Base-by-base conservation (phyloP, 441 rosid genomes). In the Gossypium gossypioides region DNA sequence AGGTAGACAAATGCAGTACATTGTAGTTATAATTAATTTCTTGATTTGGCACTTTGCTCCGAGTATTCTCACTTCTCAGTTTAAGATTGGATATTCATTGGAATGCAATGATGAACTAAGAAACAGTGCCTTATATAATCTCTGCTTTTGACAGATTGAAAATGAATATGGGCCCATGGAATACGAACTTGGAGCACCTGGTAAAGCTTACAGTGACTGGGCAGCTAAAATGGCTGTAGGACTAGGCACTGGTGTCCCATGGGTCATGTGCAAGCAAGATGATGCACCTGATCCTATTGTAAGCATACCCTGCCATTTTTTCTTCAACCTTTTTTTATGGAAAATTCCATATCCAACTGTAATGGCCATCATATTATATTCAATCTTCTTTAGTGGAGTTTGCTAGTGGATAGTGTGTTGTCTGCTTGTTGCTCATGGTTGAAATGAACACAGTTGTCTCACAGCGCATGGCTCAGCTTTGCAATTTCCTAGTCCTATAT, bases 231-330 rank as follows among this genome's bases (percentile, higher is more conserved):
- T 94, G 99, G 99, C 97, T 50, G 91, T 90, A 77, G 96, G 89
- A 72, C 91, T 86, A 0, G 86, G 85, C 77, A 90, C 97, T 13
- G 99, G 97, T 78, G 97, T 94, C 77, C 99, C 99, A 9, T 94
- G 98, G 98, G 84, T 94, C 85, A 94, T 94, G 98, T 93, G 98
- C 93, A 93, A 93, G 84, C 98, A 93, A 87, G 98, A 93, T 84
- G 98, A 93, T 80, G 97, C 97, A 40, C 97, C 97, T 0, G 96
- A 92, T 80, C 94, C 97, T 79, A 64, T 92, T 76, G 99, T 90
- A 81, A 86, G 88, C 79, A 56, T 78, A 60, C 46, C 57, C 12
- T 40, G 76, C 69, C 54, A 77, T 76, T 64, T 25, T 22, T 7
- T 15, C 40, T 24, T 72, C 40, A 50, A 50, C 27, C 6, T 51